Base-by-base conservation (phyloP, 768 basidiomycete species). In the Collybiopsis luxurians region DNA sequence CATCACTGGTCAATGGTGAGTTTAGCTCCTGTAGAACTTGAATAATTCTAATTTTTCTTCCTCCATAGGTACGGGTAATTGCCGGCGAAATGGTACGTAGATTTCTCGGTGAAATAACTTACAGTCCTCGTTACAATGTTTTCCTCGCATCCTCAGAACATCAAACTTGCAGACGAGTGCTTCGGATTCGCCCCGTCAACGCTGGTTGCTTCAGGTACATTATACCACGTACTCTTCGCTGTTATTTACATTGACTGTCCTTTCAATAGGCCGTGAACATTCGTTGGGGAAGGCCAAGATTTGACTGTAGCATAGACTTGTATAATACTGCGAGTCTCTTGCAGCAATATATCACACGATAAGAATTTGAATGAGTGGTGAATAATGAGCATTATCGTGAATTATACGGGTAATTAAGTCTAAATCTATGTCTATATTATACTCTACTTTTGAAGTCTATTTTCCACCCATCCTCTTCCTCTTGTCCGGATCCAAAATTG, bases 1-100 rank as follows among this genome's bases (percentile, higher is more conserved):
- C 92, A 94, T 70, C 92, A 94, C 66, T 94, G 90, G 90, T 91
- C 90, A 19, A 92, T 92, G 88, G 89, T 90, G 66, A 61, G 80
- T 63, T 13, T 21, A 26, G n/a, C n/a, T n/a, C n/a, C n/a, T n/a
- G n/a, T n/a, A n/a, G n/a, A n/a, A n/a, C n/a, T n/a, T n/a, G n/a
- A n/a, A n/a, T n/a, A n/a, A n/a, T n/a, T n/a, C n/a, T n/a, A n/a
- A 34, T 34, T 34, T 23, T n/a, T 9, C 23, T 6, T 21, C 7
- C 6, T 21, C 12, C 9, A 15, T 57, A 92, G 90, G 79, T 94
- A 53, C 87, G 92, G 51, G 87, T 92, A 15, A 87, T 93, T 59
- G 86, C 89, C 19, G 89, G 90, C 60, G 91, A 94, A 73, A 71
- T 90, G 66, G 91, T 92, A 59, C 57, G 84, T 71, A 19, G 27